Evolutionary conservation across 1,284 basidiomycete species (phyloP).

Genomic region (Schizophyllum commune): DNA sequence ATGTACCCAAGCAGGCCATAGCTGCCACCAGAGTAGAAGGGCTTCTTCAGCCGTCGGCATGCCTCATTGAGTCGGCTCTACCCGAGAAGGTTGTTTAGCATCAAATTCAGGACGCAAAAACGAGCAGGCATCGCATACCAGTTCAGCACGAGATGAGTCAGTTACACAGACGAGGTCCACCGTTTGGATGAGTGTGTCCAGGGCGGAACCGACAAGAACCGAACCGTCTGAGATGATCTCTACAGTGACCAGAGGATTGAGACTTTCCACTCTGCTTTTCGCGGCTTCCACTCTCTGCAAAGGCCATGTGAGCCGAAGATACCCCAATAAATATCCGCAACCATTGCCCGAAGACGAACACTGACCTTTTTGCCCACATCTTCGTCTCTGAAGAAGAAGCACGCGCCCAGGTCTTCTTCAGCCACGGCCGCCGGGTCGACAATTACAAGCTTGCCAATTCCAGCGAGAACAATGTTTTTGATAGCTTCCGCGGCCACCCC

Average conservation of each 20-base stretch:
- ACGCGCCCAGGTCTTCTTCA: constrained; percentile 81
- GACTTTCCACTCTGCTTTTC: constrained; percentile 73
- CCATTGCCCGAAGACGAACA: constrained; percentile 10
- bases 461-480: constrained; percentile 87
- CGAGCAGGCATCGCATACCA: constrained; percentile 46
- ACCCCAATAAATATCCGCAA: constrained; percentile 30
- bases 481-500: constrained; percentile 93
- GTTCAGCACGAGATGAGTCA: constrained; percentile 57
- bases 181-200: constrained; percentile 50
- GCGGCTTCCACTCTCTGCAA: constrained; percentile 78
- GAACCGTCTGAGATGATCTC: constrained; percentile 52
- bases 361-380: constrained; percentile 84
- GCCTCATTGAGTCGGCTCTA: constrained; percentile 75
- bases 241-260: constrained; percentile 89
- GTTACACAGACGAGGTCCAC: constrained; percentile 84
- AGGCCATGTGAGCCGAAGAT: constrained; percentile 23
- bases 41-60: constrained; percentile 63
- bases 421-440: constrained; percentile 55
- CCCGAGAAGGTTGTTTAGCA: constrained; percentile 11
- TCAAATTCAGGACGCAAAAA: constrained; percentile 5
- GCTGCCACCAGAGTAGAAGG: constrained; percentile 84
- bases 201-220: constrained; percentile 39
- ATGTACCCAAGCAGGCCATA: constrained; percentile 93
- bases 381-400: constrained; percentile 91
- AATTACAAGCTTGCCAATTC: constrained; percentile 66